These are phyloP conservation scores for Rhizoclosmatium sp. DNA, from an alignment of 192 early-diverging fungal species.

Conservation along the genomic window DNA sequence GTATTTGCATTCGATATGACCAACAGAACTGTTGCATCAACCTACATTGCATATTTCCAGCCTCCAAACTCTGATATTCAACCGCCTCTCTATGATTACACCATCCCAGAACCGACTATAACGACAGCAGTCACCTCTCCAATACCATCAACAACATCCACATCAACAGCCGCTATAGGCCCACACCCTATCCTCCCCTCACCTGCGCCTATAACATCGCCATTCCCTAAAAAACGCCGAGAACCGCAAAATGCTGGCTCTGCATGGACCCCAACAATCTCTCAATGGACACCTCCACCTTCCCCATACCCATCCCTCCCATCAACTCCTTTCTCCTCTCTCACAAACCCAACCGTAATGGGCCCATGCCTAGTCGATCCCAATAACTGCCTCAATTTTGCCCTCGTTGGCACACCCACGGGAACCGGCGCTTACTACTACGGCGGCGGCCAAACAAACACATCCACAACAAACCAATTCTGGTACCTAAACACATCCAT, in stretches of 20 bases:
- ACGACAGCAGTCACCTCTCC: background rate
- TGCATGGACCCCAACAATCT: background rate
- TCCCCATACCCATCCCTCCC: conserved; percentile 8
- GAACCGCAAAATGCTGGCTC: background rate
- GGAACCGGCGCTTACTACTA: conserved; percentile 4
- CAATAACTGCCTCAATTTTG: conserved; percentile 22
- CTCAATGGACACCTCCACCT: background rate
- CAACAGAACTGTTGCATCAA: conserved; percentile 4
- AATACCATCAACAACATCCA: conserved; percentile 5
- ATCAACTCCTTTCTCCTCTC: background rate
- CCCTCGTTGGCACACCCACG: background rate
- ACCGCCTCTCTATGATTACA: background rate
- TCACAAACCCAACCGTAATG: background rate
- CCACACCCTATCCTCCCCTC: too few relatives aligned
- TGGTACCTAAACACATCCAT: conserved; percentile 11
- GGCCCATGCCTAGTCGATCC: conserved; percentile 19
- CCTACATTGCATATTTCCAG: conserved; percentile 27
- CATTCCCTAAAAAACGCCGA: background rate
- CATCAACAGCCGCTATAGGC: background rate
- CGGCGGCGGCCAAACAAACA: conserved; percentile 23
- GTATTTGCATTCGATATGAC: conserved; percentile 34
- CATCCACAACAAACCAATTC: conserved; percentile 5
- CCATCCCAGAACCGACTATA: background rate
- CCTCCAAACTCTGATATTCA: background rate
- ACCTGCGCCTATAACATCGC: too few relatives aligned